phyloP scores from a whole-genome alignment of 441 rosid genomes.

The Viola pubescens region DNA sequence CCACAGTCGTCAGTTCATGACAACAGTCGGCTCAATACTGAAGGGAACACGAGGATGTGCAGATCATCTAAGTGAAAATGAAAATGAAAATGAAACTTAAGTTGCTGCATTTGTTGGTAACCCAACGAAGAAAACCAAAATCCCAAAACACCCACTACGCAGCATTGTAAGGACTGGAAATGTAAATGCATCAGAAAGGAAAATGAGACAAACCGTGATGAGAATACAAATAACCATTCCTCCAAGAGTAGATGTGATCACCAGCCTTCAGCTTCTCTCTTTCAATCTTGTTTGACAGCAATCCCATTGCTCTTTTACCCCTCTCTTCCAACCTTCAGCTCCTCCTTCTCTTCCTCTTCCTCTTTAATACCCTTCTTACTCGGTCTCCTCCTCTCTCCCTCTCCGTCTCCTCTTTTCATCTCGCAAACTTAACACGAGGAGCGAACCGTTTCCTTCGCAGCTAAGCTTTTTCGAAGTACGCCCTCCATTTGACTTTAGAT shows the following conservation, averaged over 20 bases:
- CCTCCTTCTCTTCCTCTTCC: too few relatives aligned
- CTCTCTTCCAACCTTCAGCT: background rate
- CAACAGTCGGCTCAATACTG: background rate
- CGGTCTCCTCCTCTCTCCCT: too few relatives aligned
- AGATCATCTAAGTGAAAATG: background rate
- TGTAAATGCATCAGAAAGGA: background rate
- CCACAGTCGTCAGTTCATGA: background rate
- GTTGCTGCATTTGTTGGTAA: background rate
- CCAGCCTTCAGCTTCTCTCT: constrained; percentile 43
- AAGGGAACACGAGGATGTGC: background rate
- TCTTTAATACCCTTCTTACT: too few relatives aligned
- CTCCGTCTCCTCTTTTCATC: too few relatives aligned
- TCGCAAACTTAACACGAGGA: too few relatives aligned
- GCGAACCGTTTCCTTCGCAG: too few relatives aligned
- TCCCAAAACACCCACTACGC: background rate
- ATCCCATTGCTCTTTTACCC: constrained; percentile 26
- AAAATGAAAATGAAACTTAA: background rate
- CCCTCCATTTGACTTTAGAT: too few relatives aligned
- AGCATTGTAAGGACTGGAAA: background rate
- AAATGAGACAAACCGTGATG: constrained; percentile 42
- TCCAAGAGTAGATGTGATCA: constrained; percentile 63
- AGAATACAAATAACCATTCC: constrained; percentile 40
- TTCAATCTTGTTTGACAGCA: constrained; percentile 39
- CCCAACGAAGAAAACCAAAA: background rate
- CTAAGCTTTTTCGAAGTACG: too few relatives aligned